phyloP scores from a whole-genome alignment of 352 stramenopile genomes.

The Pythium pyrilobum region DNA sequence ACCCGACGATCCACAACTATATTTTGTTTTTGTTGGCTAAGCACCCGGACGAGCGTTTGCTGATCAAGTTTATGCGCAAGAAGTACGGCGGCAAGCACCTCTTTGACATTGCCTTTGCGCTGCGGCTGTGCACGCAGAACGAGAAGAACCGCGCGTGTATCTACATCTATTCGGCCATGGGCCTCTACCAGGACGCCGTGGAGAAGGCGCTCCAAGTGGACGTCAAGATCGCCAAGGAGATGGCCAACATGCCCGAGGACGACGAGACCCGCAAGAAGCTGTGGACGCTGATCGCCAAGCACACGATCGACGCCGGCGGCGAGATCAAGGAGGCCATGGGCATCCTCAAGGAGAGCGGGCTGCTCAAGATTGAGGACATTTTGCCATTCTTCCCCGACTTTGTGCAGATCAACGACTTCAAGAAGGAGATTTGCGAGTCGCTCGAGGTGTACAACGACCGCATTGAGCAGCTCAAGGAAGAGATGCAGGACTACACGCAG shows the following conservation, averaged over 20 bases:
- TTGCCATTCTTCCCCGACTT: conserved; percentile 94
- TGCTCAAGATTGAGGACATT: conserved; percentile 94
- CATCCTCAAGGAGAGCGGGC: conserved; percentile 80
- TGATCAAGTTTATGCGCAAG: conserved; percentile 90
- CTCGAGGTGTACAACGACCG: conserved; percentile 89
- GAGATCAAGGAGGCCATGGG: conserved; percentile 83
- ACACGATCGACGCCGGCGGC: conserved; percentile 86
- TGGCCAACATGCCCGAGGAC: conserved; percentile 88
- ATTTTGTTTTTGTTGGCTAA: conserved; percentile 88
- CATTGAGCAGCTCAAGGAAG: conserved; percentile 89
- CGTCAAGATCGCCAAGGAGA: conserved; percentile 92
- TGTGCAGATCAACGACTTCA: conserved; percentile 94
- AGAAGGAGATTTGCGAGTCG: conserved; percentile 93
- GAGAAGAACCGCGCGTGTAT: conserved; percentile 91
- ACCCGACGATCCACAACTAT: conserved; percentile 92
- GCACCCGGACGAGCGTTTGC: conserved; percentile 80
- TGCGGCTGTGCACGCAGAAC: conserved; percentile 90
- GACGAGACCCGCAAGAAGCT: conserved; percentile 89
- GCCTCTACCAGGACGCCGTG: conserved; percentile 89
- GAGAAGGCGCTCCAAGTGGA: conserved; percentile 88
- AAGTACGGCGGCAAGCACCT: conserved; percentile 82
- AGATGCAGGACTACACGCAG: conserved; percentile 92
- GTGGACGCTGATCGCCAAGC: conserved; percentile 92
- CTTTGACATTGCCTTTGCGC: conserved; percentile 90
- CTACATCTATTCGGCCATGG: conserved; percentile 93